phyloP scores from a whole-genome alignment of 257 asterid species.

The Lycium ferocissimum region DNA sequence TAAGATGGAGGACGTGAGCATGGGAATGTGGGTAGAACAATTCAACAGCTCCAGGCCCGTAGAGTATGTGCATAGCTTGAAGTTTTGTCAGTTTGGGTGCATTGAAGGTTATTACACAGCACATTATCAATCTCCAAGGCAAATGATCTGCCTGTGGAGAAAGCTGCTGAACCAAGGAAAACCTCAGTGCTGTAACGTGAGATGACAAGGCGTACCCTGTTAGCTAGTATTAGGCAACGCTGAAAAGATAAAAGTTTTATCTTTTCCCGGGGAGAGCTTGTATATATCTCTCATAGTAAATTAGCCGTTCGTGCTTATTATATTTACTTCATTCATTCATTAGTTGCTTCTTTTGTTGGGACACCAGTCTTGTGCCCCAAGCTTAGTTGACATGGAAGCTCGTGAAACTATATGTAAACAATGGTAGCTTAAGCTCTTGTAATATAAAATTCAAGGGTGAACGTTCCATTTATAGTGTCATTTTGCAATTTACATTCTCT shows the following conservation, averaged over 20 bases:
- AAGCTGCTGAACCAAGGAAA: constrained; percentile 61
- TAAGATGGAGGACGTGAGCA: constrained; percentile 98
- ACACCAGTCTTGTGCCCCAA: neutral
- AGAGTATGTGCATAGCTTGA: constrained; percentile 80
- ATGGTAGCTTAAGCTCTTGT: constrained; percentile 8
- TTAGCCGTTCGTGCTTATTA: neutral
- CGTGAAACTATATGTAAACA: constrained; percentile 15
- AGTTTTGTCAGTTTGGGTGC: constrained; percentile 95
- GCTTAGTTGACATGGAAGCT: constrained; percentile 18
- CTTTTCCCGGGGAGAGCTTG: constrained; percentile 21
- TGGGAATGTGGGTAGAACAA: constrained; percentile 98
- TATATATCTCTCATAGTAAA: neutral
- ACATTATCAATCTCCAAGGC: constrained; percentile 94
- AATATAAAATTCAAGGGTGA: neutral
- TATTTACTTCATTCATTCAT: constrained; percentile 24
- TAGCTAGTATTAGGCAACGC: neutral
- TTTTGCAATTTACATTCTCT: constrained; percentile 6
- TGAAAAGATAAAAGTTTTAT: neutral
- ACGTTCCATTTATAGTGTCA: neutral
- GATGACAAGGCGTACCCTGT: constrained; percentile 51
- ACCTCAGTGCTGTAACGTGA: constrained; percentile 88
- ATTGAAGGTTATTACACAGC: constrained; percentile 79
- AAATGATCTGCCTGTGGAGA: constrained; percentile 93
- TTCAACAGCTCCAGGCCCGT: constrained; percentile 68
- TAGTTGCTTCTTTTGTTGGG: constrained; percentile 6